phyloP scores from a whole-genome alignment of 1,284 basidiomycete genomes.

The Cutaneotrichosporon daszewskae region DNA sequence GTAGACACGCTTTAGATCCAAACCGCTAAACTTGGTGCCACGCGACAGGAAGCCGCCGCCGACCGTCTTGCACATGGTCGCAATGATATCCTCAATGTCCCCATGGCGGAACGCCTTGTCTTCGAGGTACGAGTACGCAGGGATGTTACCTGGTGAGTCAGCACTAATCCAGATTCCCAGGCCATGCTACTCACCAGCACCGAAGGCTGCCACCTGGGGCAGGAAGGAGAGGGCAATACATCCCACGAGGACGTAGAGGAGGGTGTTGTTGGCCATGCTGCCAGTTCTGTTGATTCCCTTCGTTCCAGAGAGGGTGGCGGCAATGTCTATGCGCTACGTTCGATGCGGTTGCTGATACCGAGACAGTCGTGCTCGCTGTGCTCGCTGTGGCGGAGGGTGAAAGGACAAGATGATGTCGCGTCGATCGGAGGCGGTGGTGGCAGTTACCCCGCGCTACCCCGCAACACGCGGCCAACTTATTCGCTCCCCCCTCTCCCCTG shows the following conservation, averaged over 20 bases:
- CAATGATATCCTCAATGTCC: constrained; percentile 59
- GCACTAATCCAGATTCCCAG: background rate
- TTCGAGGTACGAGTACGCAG: constrained; percentile 47
- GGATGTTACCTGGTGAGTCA: constrained; percentile 38
- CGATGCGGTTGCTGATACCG: no score
- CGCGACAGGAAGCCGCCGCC: constrained; percentile 60
- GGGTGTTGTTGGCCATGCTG: constrained; percentile 28
- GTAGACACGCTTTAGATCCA: constrained; percentile 43
- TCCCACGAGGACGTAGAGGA: constrained; percentile 32
- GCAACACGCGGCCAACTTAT: background rate
- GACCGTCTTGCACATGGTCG: constrained; percentile 57
- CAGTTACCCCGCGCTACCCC: no score
- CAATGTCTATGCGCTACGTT: no score
- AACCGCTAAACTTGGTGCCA: constrained; percentile 59
- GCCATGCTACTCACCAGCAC: constrained; percentile 31
- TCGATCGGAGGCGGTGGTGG: no score
- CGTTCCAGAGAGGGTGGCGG: no score
- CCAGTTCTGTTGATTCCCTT: no score
- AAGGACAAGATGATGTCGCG: background rate
- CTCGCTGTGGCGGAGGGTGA: background rate
- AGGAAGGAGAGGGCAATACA: constrained; percentile 41
- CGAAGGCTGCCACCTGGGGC: constrained; percentile 40
- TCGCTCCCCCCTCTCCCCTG: no score
- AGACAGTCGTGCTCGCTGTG: no score
- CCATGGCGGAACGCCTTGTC: constrained; percentile 75